These are phyloP conservation scores for Chytriomyces confervae DNA, from an alignment of 192 early-diverging fungal species.

Conservation along the genomic window DNA sequence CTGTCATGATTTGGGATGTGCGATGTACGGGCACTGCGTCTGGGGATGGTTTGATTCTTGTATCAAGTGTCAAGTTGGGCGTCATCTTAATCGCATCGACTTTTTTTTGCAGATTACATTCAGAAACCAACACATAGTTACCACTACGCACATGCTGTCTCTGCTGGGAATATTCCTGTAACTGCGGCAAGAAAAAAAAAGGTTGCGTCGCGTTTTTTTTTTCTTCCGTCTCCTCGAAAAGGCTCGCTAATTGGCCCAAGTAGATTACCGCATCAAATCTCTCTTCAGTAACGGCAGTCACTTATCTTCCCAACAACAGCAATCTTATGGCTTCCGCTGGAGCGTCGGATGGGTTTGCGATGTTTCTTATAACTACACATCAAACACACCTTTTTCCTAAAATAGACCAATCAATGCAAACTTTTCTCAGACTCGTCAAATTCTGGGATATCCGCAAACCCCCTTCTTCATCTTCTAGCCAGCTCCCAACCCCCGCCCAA, in stretches of 20 bases:
- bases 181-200: slow-evolving; percentile 25
- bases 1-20: slow-evolving; percentile 77
- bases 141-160: slow-evolving; percentile 51
- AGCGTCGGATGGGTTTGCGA: slow-evolving; percentile 66
- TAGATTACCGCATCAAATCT: slow-evolving; percentile 1
- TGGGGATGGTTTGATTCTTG: slow-evolving; percentile 35
- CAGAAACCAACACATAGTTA: slow-evolving; percentile 54
- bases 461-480: slow-evolving; percentile 19
- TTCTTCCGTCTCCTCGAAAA: not conserved
- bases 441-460: slow-evolving; percentile 80
- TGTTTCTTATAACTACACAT: not conserved
- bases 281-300: slow-evolving; percentile 61
- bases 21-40: slow-evolving; percentile 60
- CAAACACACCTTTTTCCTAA: slow-evolving; percentile 1
- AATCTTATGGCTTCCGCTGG: slow-evolving; percentile 67
- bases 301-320: slow-evolving; percentile 52
- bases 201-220: slow-evolving; percentile 2
- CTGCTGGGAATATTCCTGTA: not conserved
- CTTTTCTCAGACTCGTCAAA: slow-evolving; percentile 64
- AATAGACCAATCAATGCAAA: slow-evolving; percentile 31
- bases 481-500: not conserved
- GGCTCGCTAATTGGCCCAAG: not conserved
- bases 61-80: not conserved
- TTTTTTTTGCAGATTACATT: slow-evolving; percentile 21
- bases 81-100: too few species aligned